Percentiles rank a stretch among this genome's conserved stretches.
Evolutionary conservation across 441 rosid species (phyloP).

Genomic region (Corymbia calophylla): DNA sequence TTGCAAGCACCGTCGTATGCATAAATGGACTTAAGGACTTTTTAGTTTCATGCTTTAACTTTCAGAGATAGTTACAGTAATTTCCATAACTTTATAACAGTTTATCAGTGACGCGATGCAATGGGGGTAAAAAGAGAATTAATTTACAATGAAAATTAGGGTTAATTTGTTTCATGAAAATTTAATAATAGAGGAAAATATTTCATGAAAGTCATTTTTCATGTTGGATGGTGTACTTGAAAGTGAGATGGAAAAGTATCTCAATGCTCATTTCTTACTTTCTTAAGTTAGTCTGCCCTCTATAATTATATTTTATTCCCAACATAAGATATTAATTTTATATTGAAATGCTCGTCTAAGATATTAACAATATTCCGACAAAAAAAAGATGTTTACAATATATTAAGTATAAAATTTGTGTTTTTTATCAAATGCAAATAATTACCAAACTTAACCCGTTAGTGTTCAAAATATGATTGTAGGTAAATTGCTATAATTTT

Average conservation of each 20-base stretch:
- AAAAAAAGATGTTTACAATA: background rate
- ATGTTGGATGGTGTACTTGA: background rate
- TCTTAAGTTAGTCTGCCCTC: background rate
- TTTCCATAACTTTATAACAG: background rate
- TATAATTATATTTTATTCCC: background rate
- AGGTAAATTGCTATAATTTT: too few relatives aligned
- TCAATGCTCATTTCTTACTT: background rate
- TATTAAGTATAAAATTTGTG: background rate
- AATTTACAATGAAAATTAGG: background rate
- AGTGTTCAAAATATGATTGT: background rate
- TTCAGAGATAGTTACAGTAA: background rate
- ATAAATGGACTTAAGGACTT: background rate
- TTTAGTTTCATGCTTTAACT: background rate
- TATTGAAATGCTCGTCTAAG: background rate
- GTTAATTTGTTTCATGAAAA: background rate
- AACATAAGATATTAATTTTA: background rate
- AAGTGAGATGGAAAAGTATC: background rate
- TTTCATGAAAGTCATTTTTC: background rate
- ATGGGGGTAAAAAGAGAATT: background rate
- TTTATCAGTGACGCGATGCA: background rate
- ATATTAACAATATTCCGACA: background rate
- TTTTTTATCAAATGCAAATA: background rate
- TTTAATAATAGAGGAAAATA: background rate
- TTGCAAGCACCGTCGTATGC: background rate
- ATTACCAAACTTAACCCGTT: background rate